Evolutionary conservation across 345 rosid species (phyloP).

Genomic region (Brassica juncea): DNA sequence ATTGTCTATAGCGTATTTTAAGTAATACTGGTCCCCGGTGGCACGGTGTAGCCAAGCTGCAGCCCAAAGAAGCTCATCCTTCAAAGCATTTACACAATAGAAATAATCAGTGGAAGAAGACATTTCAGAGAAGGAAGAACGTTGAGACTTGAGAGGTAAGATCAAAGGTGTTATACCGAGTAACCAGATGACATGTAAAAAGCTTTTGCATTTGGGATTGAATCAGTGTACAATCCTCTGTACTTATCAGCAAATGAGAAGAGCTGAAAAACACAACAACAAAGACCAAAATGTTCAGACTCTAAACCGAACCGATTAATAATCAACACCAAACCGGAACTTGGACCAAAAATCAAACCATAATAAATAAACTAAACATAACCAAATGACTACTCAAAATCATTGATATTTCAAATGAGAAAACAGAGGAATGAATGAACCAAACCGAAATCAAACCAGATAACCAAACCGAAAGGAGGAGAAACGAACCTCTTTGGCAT

Average conservation of each 20-base stretch:
- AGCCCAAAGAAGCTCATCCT: slow-evolving; percentile 93
- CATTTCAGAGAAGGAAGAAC: background rate
- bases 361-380: background rate
- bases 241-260: slow-evolving; percentile 63
- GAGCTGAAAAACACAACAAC: slow-evolving; percentile 46
- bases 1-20: slow-evolving; percentile 66
- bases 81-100: background rate
- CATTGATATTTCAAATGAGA: background rate
- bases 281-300: slow-evolving; percentile 14
- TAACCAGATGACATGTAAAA: slow-evolving; percentile 66
- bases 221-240: slow-evolving; percentile 65
- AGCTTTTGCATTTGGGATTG: slow-evolving; percentile 50
- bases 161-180: slow-evolving; percentile 37
- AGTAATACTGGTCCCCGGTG: slow-evolving; percentile 61
- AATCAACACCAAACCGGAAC: background rate
- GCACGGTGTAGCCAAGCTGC: slow-evolving; percentile 78
- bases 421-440: background rate
- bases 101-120: background rate
- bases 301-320: background rate
- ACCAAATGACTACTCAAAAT: background rate
- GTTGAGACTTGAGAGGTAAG: slow-evolving; percentile 7
- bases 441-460: background rate
- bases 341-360: background rate
- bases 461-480: background rate
- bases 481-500: slow-evolving; percentile 65